Conservation (phyloP, 345 rosid species). For the Hevea brasiliensis region DNA sequence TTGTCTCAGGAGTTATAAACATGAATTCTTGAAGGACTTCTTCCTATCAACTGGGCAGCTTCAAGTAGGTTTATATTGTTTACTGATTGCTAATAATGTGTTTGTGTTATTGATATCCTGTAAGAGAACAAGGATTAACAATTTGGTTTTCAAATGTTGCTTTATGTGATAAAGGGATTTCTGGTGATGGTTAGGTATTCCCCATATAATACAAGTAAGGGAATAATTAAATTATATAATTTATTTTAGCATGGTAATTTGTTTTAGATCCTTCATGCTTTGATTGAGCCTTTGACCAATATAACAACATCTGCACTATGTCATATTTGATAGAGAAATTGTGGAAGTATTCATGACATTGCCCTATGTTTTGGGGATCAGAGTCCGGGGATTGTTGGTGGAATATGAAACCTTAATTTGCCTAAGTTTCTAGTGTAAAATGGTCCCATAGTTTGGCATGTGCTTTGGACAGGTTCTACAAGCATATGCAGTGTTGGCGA, state of each 20-base stretch:
- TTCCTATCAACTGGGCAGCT: constrained; percentile 89
- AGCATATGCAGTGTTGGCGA: not conserved
- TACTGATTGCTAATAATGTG: not conserved
- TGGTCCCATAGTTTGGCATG: not conserved
- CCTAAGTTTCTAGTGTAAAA: not conserved
- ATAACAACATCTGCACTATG: not conserved
- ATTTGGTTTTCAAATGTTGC: not conserved
- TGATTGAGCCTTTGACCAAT: not conserved
- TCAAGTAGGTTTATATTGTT: constrained; percentile 57
- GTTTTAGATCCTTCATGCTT: not conserved
- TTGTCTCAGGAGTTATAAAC: constrained; percentile 70
- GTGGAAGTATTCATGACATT: not conserved
- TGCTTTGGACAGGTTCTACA: not conserved
- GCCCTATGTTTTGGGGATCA: not conserved
- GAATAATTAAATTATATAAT: not conserved
- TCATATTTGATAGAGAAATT: not conserved
- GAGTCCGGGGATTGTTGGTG: not conserved
- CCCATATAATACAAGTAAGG: not conserved
- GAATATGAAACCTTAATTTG: not conserved
- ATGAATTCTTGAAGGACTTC: constrained; percentile 92
- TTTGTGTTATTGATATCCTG: constrained; percentile 5
- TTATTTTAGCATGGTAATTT: not conserved
- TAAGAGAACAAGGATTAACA: not conserved
- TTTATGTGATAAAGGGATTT: not conserved
- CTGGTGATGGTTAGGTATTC: not conserved